Percentiles rank a stretch among this genome's conserved stretches.
Evolutionary conservation across 176 grass and related monocot genomes (phyloP).

Genomic region (Oryza punctata): DNA sequence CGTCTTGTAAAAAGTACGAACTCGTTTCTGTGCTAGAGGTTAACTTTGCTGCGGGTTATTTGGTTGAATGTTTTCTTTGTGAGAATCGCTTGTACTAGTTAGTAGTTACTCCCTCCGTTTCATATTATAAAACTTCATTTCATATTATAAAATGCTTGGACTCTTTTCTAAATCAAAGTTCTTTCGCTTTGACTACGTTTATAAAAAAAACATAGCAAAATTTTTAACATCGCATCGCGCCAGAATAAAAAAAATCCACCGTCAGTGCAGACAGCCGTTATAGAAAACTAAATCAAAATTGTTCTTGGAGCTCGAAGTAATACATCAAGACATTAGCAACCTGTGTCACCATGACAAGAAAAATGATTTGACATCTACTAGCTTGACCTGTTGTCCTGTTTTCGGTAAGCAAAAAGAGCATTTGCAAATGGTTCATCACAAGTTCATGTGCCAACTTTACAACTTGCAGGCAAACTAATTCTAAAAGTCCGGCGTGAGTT

Average conservation of each 20-base stretch:
- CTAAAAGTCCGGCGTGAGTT: not conserved
- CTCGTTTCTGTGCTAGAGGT: conserved; percentile 26
- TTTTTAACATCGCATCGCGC: no score
- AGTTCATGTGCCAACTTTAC: conserved; percentile 7
- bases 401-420: not conserved
- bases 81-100: not conserved
- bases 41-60: not conserved
- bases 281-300: not conserved
- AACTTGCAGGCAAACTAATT: not conserved
- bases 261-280: not conserved
- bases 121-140: no score
- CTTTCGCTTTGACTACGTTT: no score
- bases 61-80: conserved; percentile 8
- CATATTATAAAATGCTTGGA: no score
- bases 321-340: not conserved
- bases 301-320: not conserved
- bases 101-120: not conserved
- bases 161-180: no score
- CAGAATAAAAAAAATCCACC: not conserved
- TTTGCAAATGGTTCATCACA: not conserved
- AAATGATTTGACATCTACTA: not conserved
- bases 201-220: no score
- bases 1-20: conserved; percentile 41
- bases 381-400: not conserved
- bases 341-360: not conserved